A percentile compares a stretch with the other conserved stretches of the same genome.
phyloP scores from a whole-genome alignment of 768 basidiomycete genomes.

The Lentinula lateritia region DNA sequence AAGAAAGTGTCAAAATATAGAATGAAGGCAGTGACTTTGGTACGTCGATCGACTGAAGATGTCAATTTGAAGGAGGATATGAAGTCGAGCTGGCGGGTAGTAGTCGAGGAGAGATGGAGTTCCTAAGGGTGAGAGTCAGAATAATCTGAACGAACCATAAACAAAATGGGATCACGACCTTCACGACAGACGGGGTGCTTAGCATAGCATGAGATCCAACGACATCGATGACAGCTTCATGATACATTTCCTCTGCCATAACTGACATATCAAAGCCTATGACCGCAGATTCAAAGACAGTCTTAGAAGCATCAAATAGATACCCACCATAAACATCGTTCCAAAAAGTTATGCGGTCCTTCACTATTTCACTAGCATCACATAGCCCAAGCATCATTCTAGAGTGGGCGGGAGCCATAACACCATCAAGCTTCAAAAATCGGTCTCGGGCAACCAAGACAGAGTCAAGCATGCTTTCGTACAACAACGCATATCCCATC shows the following conservation, averaged over 20 bases:
- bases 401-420: constrained; percentile 91
- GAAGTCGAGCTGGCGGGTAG: constrained; percentile 62
- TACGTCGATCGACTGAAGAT: constrained; percentile 53
- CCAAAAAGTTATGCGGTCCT: constrained; percentile 89
- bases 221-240: constrained; percentile 83
- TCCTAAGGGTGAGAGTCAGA: not conserved
- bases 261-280: constrained; percentile 83
- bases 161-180: constrained; percentile 40
- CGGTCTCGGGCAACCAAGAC: constrained; percentile 85
- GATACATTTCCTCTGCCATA: constrained; percentile 72
- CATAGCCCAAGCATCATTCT: constrained; percentile 81
- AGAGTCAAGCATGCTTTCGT: constrained; percentile 97
- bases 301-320: not conserved
- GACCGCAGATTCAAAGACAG: not conserved
- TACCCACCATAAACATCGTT: constrained; percentile 76
- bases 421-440: constrained; percentile 64
- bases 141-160: not conserved
- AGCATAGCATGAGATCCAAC: constrained; percentile 60
- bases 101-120: not conserved
- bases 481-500: constrained; percentile 92
- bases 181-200: constrained; percentile 58
- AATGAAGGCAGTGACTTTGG: constrained; percentile 72
- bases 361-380: constrained; percentile 67
- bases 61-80: constrained; percentile 68
- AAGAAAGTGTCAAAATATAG: constrained; percentile 97